Conservation (phyloP, 345 rosid genomes). For the Lepidium didymum region DNA sequence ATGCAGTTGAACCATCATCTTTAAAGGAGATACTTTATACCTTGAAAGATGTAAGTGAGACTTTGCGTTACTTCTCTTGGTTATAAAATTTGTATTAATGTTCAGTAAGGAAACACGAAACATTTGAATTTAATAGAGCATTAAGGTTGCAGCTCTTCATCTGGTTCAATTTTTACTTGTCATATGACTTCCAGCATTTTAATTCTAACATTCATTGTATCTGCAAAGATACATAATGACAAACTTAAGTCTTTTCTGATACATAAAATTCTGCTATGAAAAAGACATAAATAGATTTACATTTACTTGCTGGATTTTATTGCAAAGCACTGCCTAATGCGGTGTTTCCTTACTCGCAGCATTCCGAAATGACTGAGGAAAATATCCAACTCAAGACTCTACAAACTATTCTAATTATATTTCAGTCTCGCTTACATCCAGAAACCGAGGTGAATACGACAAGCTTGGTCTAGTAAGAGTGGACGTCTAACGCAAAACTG, state of each 20-base stretch:
- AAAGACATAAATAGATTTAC: conserved; percentile 7
- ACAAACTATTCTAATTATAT: conserved; percentile 87
- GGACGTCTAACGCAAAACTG: neutral
- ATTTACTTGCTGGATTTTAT: neutral
- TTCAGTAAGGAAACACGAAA: neutral
- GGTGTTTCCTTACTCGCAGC: conserved; percentile 46
- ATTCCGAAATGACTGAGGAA: conserved; percentile 93
- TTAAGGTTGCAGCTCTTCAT: neutral
- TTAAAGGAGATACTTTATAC: conserved; percentile 72
- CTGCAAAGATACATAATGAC: neutral
- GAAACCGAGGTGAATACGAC: conserved; percentile 60
- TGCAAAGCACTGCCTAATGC: conserved; percentile 14
- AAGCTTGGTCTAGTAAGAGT: conserved; percentile 13
- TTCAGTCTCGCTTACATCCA: conserved; percentile 89
- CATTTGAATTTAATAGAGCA: neutral
- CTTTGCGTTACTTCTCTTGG: neutral
- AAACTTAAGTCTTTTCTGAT: neutral
- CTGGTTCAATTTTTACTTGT: neutral
- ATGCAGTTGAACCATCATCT: conserved; percentile 83
- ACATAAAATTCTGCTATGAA: neutral
- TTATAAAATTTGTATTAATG: neutral
- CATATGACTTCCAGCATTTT: neutral
- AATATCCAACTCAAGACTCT: conserved; percentile 87
- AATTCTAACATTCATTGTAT: neutral
- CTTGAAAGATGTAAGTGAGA: conserved; percentile 69